Evolutionary conservation across 23 red algal species (phyloP), one percentile per base, ranked within the genome.

Genomic region (Gracilaria vermiculophylla): DNA sequence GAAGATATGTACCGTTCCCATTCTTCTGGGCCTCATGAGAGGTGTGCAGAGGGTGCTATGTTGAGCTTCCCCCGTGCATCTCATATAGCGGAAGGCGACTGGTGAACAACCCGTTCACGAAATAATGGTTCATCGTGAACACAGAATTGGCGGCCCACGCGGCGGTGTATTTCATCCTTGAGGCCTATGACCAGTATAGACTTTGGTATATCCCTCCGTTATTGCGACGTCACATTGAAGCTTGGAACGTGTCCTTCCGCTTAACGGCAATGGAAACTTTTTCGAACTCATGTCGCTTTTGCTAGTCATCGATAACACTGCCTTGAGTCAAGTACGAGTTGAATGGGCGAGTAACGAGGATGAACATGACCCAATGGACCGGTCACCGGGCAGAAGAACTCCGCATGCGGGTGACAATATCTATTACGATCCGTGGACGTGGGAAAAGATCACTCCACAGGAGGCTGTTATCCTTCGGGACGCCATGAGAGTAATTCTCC

Each of bases 11-110:
- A 2, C 42, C 70, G 2, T 15, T 76, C 42, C 70, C 70, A 1
- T 48, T 48, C 29, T 16, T 76, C 5, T 76, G 70, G 70, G 40
- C 70, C 19, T 31, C 40, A 12, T 53, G 14, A 3, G 70, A 76
- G 47, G 70, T 76, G 2, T 53, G 42, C 47, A 34, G 37, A 24
- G 70, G 70, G 42, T 76, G 70, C 47, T 76, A 76, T 8, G 70
- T 76, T 3, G 41, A 76, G 70, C 47, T 76, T 4, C 70, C 39
- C 40, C 70, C 70, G 41, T 76, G 70, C 47, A 5, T 48, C 3
- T 49, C 33, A 12, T 76, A 76, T 36, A 29, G 44, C 15, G 33
- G 70, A 5, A 51, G 42, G 19, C 35, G 47, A 2, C 37, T 76
- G 33, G 24, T 48, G 13, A 76, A 10, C 37, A 24, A 76, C 70